phyloP scores from a whole-genome alignment of 2,329 filamentous ascomycete species.

The Exophiala bonariae region DNA sequence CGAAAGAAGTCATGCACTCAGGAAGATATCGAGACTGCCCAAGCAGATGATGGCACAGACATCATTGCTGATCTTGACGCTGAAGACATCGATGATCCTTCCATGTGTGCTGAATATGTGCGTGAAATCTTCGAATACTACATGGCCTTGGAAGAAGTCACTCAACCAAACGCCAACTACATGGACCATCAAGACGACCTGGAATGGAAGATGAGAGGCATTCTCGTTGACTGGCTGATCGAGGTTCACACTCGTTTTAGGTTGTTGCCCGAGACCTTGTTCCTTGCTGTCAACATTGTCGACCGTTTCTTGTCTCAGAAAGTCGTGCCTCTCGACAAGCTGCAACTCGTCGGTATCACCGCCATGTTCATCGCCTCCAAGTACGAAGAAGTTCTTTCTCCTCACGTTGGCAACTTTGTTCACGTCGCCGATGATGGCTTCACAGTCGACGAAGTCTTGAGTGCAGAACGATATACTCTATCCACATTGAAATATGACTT shows the following conservation, averaged over 20 bases:
- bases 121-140: slow-evolving; percentile 97
- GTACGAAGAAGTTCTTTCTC: slow-evolving; percentile 96
- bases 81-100: slow-evolving; percentile 87
- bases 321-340: slow-evolving; percentile 90
- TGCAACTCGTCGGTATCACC: slow-evolving; percentile 94
- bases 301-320: slow-evolving; percentile 96
- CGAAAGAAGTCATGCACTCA: slow-evolving; percentile 65
- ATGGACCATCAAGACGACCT: slow-evolving; percentile 93
- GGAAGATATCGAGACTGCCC: slow-evolving; percentile 44
- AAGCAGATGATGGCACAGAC: slow-evolving; percentile 32
- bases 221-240: slow-evolving; percentile 96
- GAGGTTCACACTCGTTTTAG: slow-evolving; percentile 98
- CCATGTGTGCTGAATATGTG: slow-evolving; percentile 98
- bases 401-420: slow-evolving; percentile 94
- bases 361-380: slow-evolving; percentile 99
- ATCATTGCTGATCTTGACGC: slow-evolving; percentile 66
- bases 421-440: slow-evolving; percentile 97
- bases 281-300: slow-evolving; percentile 96
- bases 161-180: slow-evolving; percentile 86
- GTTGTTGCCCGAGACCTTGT: slow-evolving; percentile 91
- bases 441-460: slow-evolving; percentile 89
- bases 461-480: slow-evolving; percentile 93
- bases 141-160: slow-evolving; percentile 76
- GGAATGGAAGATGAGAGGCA: slow-evolving; percentile 98
- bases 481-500: slow-evolving; percentile 92